Base-by-base conservation (phyloP, 495 filamentous ascomycete species). In the Podospora anserina region DNA sequence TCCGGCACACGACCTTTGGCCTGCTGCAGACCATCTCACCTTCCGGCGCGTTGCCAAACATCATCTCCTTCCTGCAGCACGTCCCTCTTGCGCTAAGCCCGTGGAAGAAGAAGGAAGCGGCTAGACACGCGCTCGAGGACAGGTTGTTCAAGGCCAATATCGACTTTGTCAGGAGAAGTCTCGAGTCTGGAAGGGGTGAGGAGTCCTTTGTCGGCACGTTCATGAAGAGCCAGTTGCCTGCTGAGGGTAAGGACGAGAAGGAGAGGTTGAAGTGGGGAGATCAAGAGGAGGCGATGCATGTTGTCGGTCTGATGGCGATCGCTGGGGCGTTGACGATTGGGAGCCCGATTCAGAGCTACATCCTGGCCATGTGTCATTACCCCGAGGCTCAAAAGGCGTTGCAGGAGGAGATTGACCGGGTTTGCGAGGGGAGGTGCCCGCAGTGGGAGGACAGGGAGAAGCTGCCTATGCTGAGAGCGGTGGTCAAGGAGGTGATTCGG, bases 401-500 rank as follows among this genome's bases (percentile, higher is more conserved):
- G 15, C 86, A 88, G 68, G 70, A 81, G 34, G 87, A 89, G 76
- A 75, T 89, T 54, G 87, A 88, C 64, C 61, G 56, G 0, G 79
- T 83, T 13, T 81, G 84, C 28, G 82, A 75, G 13, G 84, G 79
- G 1, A 68, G 75, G 34, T 80, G 84, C 60, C 85, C 85, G n/a
- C 66, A 76, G 66, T 85, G 83, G 78, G 80, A 79, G 30, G 83
- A 87, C 61, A 65, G 79, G 15, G 76, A 80, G 60, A 69, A 74
- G 32, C 63, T 87, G 16, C 85, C 84, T 6, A 66, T 82, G 65
- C 69, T 89, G 64, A 77, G 86, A 44, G 87, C 88, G 0, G 79
- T 85, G 13, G 81, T 89, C n/a, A 86, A 87, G 73, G 88, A 90
- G 74, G 79, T 84, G 15, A 77, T 88, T 23, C 80, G 88, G 61